These are phyloP conservation scores for Gossypium laxum DNA, from an alignment of 441 rosid genomes.

Conservation along the genomic window DNA sequence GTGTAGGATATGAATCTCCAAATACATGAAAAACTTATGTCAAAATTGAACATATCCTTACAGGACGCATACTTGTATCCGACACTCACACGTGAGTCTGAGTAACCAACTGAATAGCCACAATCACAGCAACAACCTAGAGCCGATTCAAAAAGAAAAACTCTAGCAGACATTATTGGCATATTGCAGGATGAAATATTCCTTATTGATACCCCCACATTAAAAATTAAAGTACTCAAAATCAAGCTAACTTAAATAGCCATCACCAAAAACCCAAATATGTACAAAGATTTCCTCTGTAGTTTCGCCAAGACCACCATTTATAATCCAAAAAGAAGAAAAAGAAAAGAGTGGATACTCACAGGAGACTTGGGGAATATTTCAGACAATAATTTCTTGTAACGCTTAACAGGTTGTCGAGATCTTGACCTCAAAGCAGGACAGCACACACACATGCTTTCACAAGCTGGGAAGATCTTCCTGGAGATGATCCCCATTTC, in stretches of 20 bases:
- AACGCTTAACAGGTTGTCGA: constrained; percentile 94
- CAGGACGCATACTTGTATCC: neutral
- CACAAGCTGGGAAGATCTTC: constrained; percentile 92
- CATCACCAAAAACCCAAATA: neutral
- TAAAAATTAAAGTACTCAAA: neutral
- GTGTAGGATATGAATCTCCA: neutral
- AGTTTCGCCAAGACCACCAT: neutral
- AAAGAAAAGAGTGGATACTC: neutral
- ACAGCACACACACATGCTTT: constrained; percentile 92
- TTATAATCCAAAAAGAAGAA: neutral
- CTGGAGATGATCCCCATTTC: constrained; percentile 89
- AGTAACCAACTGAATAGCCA: neutral
- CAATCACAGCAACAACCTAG: neutral
- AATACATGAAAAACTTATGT: neutral
- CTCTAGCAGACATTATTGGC: neutral
- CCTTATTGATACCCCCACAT: neutral
- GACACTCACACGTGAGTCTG: neutral
- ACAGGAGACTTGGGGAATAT: constrained; percentile 77
- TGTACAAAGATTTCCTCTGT: neutral
- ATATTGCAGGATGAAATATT: neutral
- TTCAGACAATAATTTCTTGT: constrained; percentile 81
- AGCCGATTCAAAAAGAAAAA: neutral
- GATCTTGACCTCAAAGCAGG: constrained; percentile 98
- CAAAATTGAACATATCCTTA: neutral
- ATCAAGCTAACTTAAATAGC: neutral